Percentiles rank a stretch among this genome's conserved stretches.
Evolutionary conservation across 225 moss, liverwort and hornwort species (phyloP).

Genomic region (Polytrichum commune): DNA sequence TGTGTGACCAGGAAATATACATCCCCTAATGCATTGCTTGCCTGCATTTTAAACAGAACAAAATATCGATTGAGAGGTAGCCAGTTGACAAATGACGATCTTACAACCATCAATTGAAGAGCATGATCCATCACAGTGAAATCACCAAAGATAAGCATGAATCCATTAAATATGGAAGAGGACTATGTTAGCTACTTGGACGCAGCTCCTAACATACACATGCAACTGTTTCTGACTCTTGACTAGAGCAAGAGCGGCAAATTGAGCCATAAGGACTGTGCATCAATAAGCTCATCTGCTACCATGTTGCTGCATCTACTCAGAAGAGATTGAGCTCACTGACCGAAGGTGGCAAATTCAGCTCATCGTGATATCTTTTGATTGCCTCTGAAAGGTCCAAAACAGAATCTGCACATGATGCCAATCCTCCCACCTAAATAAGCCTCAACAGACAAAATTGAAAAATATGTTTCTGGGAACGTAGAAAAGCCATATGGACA

Average conservation of each 20-base stretch:
- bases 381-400: conserved; percentile 91
- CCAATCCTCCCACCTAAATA: conserved; percentile 2
- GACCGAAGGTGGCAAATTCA: conserved; percentile 78
- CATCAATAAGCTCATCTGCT: too few species aligned
- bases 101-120: too few species aligned
- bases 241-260: too few species aligned
- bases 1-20: conserved; percentile 82
- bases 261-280: too few species aligned
- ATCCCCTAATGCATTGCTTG: conserved; percentile 73
- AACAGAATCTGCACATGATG: conserved; percentile 47
- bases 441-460: not conserved
- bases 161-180: too few species aligned
- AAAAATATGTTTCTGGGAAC: too few species aligned
- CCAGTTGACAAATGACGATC: not conserved
- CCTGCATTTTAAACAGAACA: conserved; percentile 28
- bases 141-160: too few species aligned
- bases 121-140: too few species aligned
- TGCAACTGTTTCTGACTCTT: too few species aligned
- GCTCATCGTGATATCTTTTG: conserved; percentile 75
- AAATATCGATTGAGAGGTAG: not conserved
- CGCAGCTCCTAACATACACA: too few species aligned
- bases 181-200: too few species aligned
- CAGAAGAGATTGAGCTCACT: conserved; percentile 10
- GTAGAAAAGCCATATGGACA: too few species aligned
- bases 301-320: not conserved